phyloP scores from a whole-genome alignment of 179 eudicot genomes.

The Patellifolia procumbens region DNA sequence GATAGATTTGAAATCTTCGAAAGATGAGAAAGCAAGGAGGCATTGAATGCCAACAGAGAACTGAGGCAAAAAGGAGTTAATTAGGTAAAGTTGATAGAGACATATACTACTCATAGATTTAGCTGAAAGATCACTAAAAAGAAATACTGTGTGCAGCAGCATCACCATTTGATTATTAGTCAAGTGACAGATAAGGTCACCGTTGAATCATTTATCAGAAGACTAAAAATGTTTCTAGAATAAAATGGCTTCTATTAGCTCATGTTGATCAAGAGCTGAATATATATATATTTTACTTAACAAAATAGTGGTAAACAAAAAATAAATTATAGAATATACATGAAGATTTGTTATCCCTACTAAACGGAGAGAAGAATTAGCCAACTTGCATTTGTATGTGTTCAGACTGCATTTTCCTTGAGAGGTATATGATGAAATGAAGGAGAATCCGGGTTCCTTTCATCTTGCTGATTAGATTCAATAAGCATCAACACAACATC shows the following conservation, averaged over 20 bases:
- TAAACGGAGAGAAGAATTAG: constrained; percentile 38
- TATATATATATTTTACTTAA: background rate
- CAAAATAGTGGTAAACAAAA: background rate
- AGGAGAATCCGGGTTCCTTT: constrained; percentile 34
- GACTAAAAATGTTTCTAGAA: constrained; percentile 18
- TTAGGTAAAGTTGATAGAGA: background rate
- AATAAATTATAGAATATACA: constrained; percentile 29
- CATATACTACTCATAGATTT: background rate
- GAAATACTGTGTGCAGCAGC: no score
- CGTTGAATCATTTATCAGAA: constrained; percentile 16
- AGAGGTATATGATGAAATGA: constrained; percentile 45
- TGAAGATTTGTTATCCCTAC: constrained; percentile 22
- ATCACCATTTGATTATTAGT: constrained; percentile 14
- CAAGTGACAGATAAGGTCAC: constrained; percentile 17
- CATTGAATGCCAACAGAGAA: no score
- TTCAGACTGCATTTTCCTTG: constrained; percentile 48
- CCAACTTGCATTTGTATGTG: constrained; percentile 21
- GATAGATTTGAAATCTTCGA: no score
- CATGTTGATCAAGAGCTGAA: constrained; percentile 10
- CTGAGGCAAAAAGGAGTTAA: no score
- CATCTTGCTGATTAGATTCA: constrained; percentile 61
- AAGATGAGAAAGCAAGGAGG: no score
- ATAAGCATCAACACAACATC: constrained; percentile 88
- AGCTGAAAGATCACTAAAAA: background rate
- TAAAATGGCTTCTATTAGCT: constrained; percentile 25